phyloP scores from a whole-genome alignment of 164 flowering plant genomes.

The Houttuynia cordata region DNA sequence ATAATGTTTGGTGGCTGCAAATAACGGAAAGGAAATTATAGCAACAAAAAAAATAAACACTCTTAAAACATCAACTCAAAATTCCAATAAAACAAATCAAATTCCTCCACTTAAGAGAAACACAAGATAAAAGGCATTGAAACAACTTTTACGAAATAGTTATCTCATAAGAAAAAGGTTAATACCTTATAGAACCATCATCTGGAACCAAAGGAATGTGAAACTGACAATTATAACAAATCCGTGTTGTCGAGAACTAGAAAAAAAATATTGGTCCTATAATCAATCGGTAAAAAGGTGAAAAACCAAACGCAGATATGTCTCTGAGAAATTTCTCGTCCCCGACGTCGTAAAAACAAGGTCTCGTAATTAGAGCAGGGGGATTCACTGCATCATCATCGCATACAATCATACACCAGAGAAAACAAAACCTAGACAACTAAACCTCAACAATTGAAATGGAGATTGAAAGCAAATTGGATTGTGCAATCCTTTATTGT shows the following conservation, averaged over 20 bases:
- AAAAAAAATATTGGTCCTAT: background rate
- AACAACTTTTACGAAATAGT: no score
- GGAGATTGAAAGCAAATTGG: no score
- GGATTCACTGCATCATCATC: constrained; percentile 6
- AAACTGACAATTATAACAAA: background rate
- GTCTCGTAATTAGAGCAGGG: constrained; percentile 8
- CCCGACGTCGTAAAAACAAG: constrained; percentile 1
- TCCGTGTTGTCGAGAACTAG: no score
- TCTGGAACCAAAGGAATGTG: background rate
- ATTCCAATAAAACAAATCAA: background rate
- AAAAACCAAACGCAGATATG: background rate
- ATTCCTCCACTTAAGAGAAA: no score
- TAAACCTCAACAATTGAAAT: no score
- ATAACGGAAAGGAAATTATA: background rate
- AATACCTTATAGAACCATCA: background rate
- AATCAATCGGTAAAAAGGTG: background rate
- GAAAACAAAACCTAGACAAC: background rate
- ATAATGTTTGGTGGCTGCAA: no score
- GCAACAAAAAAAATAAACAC: no score
- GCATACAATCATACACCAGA: background rate
- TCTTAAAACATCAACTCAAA: background rate
- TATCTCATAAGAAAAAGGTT: constrained; percentile 4
- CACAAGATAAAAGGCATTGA: no score
- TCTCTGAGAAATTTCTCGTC: no score
- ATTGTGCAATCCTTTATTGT: no score